Percentiles rank a stretch among this genome's conserved stretches.
phyloP scores from a whole-genome alignment of 192 early-diverging fungal genomes.

The Coemansia sp. region DNA sequence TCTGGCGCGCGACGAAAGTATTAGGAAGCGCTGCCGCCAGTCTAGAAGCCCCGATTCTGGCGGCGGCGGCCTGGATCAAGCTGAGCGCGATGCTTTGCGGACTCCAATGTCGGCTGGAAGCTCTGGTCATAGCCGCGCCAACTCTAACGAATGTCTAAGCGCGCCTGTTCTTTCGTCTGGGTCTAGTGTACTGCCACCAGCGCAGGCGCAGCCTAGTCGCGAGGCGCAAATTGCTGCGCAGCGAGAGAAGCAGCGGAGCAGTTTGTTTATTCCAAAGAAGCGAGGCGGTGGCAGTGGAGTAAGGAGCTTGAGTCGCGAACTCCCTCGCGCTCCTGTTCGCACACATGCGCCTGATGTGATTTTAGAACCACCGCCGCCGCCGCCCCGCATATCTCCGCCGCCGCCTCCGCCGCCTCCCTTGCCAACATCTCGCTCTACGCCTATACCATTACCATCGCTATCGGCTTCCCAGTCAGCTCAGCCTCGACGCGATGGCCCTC shows the following conservation, averaged over 20 bases:
- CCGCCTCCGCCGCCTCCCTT: background rate
- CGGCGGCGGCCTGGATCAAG: background rate
- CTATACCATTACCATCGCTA: background rate
- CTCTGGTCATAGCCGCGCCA: constrained; percentile 1
- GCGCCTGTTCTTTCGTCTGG: background rate
- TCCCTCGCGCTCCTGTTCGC: background rate
- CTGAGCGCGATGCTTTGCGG: background rate
- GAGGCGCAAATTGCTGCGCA: background rate
- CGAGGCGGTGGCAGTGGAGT: constrained; percentile 3
- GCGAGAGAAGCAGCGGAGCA: constrained; percentile 31
- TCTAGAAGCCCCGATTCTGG: background rate
- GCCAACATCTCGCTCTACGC: background rate
- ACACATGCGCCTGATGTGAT: background rate
- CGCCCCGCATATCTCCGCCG: background rate
- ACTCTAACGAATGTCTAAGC: background rate
- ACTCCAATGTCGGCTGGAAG: background rate
- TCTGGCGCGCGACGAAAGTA: constrained; percentile 1
- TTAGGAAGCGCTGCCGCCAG: background rate
- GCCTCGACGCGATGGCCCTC: background rate
- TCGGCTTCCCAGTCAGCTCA: background rate
- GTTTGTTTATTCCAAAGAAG: constrained; percentile 47
- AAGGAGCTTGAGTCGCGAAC: background rate
- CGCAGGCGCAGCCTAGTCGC: background rate
- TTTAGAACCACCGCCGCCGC: background rate
- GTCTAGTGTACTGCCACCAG: background rate